Evolutionary conservation across 176 grass and related monocot species (phyloP).

Genomic region (Ananas comosus): DNA sequence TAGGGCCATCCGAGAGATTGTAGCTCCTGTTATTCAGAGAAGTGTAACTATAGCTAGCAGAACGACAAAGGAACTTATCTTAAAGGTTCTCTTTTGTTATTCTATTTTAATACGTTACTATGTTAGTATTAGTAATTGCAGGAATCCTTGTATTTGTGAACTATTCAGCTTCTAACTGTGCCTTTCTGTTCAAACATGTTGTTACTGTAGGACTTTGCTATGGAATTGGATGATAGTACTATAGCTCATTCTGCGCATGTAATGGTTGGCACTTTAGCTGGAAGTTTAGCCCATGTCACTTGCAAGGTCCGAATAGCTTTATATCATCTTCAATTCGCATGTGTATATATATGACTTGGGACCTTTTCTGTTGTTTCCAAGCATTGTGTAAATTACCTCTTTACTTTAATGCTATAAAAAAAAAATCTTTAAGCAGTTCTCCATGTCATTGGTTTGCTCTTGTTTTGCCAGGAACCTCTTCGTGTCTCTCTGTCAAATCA

Average conservation of each 20-base stretch:
- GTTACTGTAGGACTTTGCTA: slow-evolving; percentile 64
- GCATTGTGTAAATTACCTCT: background rate
- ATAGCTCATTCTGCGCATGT: slow-evolving; percentile 74
- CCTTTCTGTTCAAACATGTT: slow-evolving; percentile 9
- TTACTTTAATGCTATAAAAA: background rate
- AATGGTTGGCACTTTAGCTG: slow-evolving; percentile 94
- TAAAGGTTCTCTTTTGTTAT: slow-evolving; percentile 55
- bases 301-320: slow-evolving; percentile 51
- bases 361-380: background rate
- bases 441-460: background rate
- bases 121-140: background rate
- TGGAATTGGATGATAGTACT: slow-evolving; percentile 69
- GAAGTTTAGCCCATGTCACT: slow-evolving; percentile 97
- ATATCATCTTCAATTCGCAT: background rate
- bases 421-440: background rate
- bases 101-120: slow-evolving; percentile 2
- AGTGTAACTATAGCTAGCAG: slow-evolving; percentile 96
- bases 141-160: background rate
- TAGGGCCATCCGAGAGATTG: slow-evolving; percentile 85
- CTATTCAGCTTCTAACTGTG: background rate
- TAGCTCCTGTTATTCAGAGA: slow-evolving; percentile 90
- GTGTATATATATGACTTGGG: slow-evolving; percentile 1
- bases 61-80: slow-evolving; percentile 91
- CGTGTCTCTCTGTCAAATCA: slow-evolving; percentile 68
- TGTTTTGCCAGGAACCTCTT: slow-evolving; percentile 65